Conservation (phyloP, 1,139 yeast species). For the Magnusiomyces fungicola region DNA sequence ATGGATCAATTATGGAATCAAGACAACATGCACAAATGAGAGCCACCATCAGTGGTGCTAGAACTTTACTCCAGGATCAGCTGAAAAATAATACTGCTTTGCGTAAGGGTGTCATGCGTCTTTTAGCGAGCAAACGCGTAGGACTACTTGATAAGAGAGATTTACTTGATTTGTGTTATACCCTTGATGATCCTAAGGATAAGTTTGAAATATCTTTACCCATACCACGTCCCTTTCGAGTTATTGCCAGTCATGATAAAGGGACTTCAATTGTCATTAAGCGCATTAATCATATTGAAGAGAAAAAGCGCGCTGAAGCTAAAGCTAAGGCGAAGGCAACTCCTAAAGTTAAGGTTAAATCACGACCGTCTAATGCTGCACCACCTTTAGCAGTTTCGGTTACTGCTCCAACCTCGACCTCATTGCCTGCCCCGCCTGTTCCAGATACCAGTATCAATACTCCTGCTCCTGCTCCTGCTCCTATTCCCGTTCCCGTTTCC, state of each 20-base stretch:
- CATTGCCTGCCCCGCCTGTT: background rate
- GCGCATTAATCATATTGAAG: slow-evolving; percentile 3
- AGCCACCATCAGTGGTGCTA: slow-evolving; percentile 53
- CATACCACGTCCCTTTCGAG: slow-evolving; percentile 60
- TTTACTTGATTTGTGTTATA: slow-evolving; percentile 56
- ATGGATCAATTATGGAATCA: slow-evolving; percentile 35
- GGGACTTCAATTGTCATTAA: slow-evolving; percentile 38
- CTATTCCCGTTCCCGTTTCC: background rate
- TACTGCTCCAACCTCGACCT: background rate
- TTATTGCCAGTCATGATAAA: slow-evolving; percentile 50
- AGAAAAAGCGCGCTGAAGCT: slow-evolving; percentile 2
- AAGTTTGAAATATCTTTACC: slow-evolving; percentile 53
- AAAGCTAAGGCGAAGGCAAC: slow-evolving; percentile 1
- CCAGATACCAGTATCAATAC: too few species aligned
- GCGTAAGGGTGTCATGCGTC: slow-evolving; percentile 55
- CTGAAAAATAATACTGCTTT: slow-evolving; percentile 60
- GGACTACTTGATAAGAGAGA: slow-evolving; percentile 55
- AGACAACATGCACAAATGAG: slow-evolving; percentile 37
- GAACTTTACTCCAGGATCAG: slow-evolving; percentile 58
- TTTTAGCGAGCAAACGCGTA: slow-evolving; percentile 45
- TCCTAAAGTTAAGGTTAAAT: background rate
- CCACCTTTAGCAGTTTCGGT: background rate
- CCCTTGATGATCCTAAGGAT: slow-evolving; percentile 60
- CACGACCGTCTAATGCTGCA: background rate
- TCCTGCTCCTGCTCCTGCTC: background rate